Base-by-base conservation (phyloP, 2,329 filamentous ascomycete species). In the Phyllosticta paracitricarpa region DNA sequence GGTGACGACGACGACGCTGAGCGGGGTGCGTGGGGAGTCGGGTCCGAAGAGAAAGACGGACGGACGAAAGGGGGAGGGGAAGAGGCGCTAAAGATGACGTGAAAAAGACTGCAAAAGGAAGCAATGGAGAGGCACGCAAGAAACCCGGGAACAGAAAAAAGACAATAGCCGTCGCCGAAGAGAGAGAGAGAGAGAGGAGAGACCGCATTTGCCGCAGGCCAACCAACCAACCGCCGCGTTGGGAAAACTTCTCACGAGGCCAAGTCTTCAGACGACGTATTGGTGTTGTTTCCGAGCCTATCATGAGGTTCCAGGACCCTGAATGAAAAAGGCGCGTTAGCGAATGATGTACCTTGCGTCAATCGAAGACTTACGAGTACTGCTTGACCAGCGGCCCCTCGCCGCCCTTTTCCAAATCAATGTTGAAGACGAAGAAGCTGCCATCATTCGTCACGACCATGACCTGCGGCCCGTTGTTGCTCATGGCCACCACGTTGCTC, bases 401-500 rank as follows among this genome's bases (percentile, higher is more conserved):
- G 25, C 94, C 94, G 19, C 94, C 94, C 64, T 89, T 89, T 68
- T 96, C 92, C 79, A 99, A 84, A 72, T 99, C 92, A 60, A 99
- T 91, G 66, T 90, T 93, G 75, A 93, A 99, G 30, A 97, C 88
- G 68, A 94, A 96, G 70, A 97, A 97, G 25, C 88, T 88, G 9
- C 94, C 94, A 72, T 99, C 94, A 68, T 89, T 97, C 0, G 94
- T 99, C 14, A 97, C 92, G 0, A 97, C 90, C 92, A 99, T 97
- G 56, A 99, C 89, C 69, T 97, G 92, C 0, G 94, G 94, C 26
- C 89, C 92, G 71, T 87, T 96, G 69, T 88, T 94, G 71, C 90
- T 96, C 87, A 99, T 95, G 8, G 94, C 93, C 53, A 99, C 94
- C n/a, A 99, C 93, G 19, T 68, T 65, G 33, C 70, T 67, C 19